phyloP scores from a whole-genome alignment of 2,329 filamentous ascomycete species.

The Escovopsis weberi region DNA sequence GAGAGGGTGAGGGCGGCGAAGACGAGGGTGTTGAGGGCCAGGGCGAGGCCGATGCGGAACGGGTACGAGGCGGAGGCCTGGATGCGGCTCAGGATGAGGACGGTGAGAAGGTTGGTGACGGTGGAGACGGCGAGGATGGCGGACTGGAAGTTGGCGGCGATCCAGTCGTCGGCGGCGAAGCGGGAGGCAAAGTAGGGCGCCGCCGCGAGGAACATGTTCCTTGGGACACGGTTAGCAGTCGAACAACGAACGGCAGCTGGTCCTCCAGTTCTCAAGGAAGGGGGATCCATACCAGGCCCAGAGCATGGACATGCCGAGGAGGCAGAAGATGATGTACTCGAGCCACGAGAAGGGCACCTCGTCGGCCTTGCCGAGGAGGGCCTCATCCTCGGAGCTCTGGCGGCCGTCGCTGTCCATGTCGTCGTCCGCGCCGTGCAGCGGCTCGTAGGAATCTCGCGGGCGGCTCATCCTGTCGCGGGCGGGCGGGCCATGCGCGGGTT shows the following conservation, averaged over 20 bases:
- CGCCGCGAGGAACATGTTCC: constrained; percentile 97
- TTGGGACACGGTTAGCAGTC: constrained; percentile 19
- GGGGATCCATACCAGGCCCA: constrained; percentile 68
- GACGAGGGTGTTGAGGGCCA: constrained; percentile 61
- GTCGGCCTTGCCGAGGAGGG: constrained; percentile 18
- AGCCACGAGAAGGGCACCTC: constrained; percentile 60
- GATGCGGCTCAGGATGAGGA: constrained; percentile 63
- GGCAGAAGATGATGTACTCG: constrained; percentile 72
- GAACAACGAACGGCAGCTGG: not conserved
- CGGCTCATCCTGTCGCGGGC: too few relatives aligned
- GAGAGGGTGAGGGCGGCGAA: constrained; percentile 72
- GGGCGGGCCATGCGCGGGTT: too few relatives aligned
- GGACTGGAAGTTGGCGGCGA: constrained; percentile 74
- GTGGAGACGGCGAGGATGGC: constrained; percentile 80
- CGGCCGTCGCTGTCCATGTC: not conserved
- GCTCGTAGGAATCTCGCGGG: constrained; percentile 12
- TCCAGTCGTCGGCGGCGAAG: constrained; percentile 56
- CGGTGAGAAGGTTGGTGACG: constrained; percentile 61
- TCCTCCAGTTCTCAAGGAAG: not conserved
- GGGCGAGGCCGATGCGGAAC: constrained; percentile 63
- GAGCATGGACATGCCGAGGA: constrained; percentile 85
- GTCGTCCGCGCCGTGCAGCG: constrained; percentile 11
- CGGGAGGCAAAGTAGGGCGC: constrained; percentile 84
- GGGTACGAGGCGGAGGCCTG: constrained; percentile 80
- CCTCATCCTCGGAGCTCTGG: constrained; percentile 1